Conservation (phyloP, 208 protist species). For the Borovskyia barvae region DNA sequence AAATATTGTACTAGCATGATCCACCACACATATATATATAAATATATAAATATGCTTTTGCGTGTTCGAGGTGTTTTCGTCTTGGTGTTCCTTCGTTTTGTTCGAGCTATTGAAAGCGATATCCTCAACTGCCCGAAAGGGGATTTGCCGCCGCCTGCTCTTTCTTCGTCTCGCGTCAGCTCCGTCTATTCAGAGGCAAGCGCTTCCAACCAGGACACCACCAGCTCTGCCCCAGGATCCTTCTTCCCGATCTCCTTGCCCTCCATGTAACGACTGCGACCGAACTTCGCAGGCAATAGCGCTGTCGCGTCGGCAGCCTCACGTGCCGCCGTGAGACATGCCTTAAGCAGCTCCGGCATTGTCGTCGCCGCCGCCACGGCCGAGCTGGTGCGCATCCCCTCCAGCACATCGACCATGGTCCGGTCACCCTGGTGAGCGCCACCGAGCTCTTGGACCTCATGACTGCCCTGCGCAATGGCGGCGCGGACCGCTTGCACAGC, state of each 20-base stretch:
- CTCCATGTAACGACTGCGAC: slow-evolving; percentile 46
- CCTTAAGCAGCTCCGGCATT: slow-evolving; percentile 33
- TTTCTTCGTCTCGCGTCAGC: background rate
- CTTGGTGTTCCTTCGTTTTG: background rate
- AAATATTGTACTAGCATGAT: too few relatives aligned
- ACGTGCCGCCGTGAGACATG: slow-evolving; percentile 30
- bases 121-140: background rate
- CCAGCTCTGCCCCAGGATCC: slow-evolving; percentile 58
- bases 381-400: slow-evolving; percentile 28
- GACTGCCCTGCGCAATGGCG: slow-evolving; percentile 32
- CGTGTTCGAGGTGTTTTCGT: slow-evolving; percentile 1
- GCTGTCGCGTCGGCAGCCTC: slow-evolving; percentile 29
- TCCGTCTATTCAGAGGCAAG: too few relatives aligned
- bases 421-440: slow-evolving; percentile 50
- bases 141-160: background rate
- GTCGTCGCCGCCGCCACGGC: slow-evolving; percentile 30
- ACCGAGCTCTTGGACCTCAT: slow-evolving; percentile 45
- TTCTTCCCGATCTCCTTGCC: slow-evolving; percentile 59
- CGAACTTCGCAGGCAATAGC: slow-evolving; percentile 49
- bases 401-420: slow-evolving; percentile 72
- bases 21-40: too few relatives aligned
- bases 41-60: slow-evolving; percentile 5
- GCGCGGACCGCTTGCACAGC: slow-evolving; percentile 32
- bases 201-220: slow-evolving; percentile 43
- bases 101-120: background rate